These are phyloP conservation scores for Lasiosphaeria hispida DNA, from an alignment of 495 filamentous ascomycete species.

Conservation along the genomic window DNA sequence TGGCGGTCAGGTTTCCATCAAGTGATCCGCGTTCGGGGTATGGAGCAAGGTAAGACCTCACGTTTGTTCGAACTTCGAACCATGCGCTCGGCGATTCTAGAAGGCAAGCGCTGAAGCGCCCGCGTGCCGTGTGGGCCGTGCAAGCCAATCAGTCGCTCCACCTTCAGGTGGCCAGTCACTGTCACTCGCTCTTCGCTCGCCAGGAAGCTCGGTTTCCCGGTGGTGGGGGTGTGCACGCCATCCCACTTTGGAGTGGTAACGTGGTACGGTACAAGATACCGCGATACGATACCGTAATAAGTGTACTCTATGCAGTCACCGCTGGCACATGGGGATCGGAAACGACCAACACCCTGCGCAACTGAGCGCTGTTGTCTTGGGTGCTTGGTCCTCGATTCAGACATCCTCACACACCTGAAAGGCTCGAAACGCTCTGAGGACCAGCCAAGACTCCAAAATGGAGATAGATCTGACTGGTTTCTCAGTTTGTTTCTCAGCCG, in stretches of 20 bases:
- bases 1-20: not conserved
- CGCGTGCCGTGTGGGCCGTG: not conserved
- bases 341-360: too few species aligned
- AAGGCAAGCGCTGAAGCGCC: constrained; percentile 9
- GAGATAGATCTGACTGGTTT: not conserved
- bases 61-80: not conserved
- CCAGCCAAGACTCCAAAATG: not conserved
- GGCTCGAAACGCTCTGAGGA: too few species aligned
- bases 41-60: too few species aligned
- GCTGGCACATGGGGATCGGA: too few species aligned
- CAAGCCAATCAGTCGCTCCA: constrained; percentile 7
- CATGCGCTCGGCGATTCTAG: not conserved
- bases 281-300: too few species aligned
- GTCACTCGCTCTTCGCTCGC: not conserved
- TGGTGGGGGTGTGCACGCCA: constrained; percentile 8
- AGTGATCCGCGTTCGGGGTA: not conserved
- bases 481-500: not conserved
- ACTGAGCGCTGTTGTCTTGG: too few species aligned
- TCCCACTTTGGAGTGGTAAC: constrained; percentile 7
- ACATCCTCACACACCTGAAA: too few species aligned
- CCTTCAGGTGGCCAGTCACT: not conserved
- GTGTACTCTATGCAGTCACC: not conserved
- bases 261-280: not conserved
- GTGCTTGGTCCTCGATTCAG: too few species aligned
- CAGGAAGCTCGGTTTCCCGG: not conserved